These are phyloP conservation scores for Eucalyptus decipiens DNA, from an alignment of 345 rosid genomes.

Conservation along the genomic window DNA sequence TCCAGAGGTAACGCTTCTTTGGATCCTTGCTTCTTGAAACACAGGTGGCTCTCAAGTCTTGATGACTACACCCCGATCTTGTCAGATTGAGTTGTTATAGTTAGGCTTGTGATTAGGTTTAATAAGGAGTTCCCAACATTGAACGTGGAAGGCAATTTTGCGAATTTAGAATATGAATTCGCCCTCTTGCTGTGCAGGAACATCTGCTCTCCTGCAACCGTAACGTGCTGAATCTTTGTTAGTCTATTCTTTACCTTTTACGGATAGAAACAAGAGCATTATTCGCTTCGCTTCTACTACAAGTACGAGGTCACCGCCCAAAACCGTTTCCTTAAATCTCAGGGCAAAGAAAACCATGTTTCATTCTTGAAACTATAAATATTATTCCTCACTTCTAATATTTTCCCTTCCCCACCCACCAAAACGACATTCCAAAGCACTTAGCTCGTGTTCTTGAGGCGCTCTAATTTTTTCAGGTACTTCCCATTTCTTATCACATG, in stretches of 20 bases:
- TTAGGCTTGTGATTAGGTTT: fast-evolving
- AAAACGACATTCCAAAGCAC: not conserved
- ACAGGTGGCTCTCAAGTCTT: fast-evolving
- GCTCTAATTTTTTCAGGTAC: not conserved
- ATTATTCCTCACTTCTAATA: not conserved
- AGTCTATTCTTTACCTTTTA: not conserved
- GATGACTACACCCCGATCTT: fast-evolving
- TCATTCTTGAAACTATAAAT: not conserved
- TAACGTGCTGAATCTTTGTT: not conserved
- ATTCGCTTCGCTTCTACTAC: not conserved
- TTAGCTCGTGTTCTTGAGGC: not conserved
- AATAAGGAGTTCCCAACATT: not conserved
- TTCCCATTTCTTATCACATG: not conserved
- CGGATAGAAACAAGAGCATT: not conserved
- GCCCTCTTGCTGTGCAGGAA: not conserved
- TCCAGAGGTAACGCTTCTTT: too few relatives aligned
- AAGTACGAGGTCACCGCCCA: not conserved
- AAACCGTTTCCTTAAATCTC: not conserved
- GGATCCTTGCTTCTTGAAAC: too few relatives aligned
- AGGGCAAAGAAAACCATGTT: not conserved
- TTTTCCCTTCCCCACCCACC: not conserved
- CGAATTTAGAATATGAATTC: not conserved
- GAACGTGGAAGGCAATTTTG: not conserved
- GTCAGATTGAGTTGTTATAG: fast-evolving
- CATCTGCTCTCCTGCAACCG: not conserved